Conservation (phyloP, 2,329 filamentous ascomycete genomes). For the Ophiosphaerella narmari region DNA sequence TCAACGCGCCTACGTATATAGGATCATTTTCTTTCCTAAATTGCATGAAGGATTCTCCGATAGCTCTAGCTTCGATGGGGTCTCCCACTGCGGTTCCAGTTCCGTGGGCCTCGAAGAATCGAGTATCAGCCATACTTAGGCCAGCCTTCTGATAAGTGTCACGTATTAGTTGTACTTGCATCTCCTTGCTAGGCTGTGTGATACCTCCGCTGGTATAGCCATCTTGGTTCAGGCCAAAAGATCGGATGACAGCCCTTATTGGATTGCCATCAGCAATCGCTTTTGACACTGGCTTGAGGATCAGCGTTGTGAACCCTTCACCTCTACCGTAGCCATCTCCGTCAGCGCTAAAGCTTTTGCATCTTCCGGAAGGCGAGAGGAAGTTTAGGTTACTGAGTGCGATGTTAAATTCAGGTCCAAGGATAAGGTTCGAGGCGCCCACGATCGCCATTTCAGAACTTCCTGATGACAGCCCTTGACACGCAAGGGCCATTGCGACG, state of each 20-base stretch:
- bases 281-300: constrained; percentile 50
- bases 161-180: constrained; percentile 33
- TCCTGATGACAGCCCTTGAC: no score
- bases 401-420: no score
- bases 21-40: not conserved
- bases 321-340: constrained; percentile 68
- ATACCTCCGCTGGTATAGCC: constrained; percentile 8
- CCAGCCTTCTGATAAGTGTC: constrained; percentile 7
- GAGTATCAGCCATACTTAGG: constrained; percentile 2
- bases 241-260: constrained; percentile 26
- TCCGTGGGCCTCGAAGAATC: constrained; percentile 18
- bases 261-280: constrained; percentile 18
- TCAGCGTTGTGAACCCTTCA: constrained; percentile 61
- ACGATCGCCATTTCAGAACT: no score
- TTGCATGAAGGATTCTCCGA: constrained; percentile 8
- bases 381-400: no score
- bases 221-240: constrained; percentile 18
- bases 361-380: no score
- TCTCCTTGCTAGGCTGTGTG: constrained; percentile 48
- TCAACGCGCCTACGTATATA: constrained; percentile 18
- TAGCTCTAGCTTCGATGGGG: constrained; percentile 9
- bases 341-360: constrained; percentile 1
- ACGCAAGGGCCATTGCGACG: no score
- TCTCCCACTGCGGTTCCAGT: constrained; percentile 11
- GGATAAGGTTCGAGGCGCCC: no score